Base-by-base conservation (phyloP, 176 grass and related monocot genomes). In the Musa beccarii region DNA sequence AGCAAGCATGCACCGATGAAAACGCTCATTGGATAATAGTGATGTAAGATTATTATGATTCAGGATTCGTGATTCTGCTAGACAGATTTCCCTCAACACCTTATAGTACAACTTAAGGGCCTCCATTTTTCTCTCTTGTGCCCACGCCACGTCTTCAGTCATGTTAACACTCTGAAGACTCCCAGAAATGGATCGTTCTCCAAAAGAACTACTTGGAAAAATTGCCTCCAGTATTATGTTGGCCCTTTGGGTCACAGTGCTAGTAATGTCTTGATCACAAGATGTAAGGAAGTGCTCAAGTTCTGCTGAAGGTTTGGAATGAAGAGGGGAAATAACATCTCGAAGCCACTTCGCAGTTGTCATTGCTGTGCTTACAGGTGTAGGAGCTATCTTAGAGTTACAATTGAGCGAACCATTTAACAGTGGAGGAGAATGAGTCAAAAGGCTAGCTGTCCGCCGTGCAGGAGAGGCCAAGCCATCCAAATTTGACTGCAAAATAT, bases 321-420 rank as follows among this genome's bases (percentile, higher is more conserved):
- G 82, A 72, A 91, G 87, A 54, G 80, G 85, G 83, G 85, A 98
- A 79, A 98, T 91, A 66, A 98, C 82, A 23, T 93, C 90, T 49
- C 86, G 86, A 78, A 98, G 86, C 90, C 94, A 98, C 82, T 93
- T 98, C 78, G 94, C 88, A 62, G 94, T 89, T 80, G 88, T 91
- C 94, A 98, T 98, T 22, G 94, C 94, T 56, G 90, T 87, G 68
- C 85, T 93, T 74, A 93, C 86, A 66, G 94, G 94, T 25, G 90
- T 98, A 69, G 83, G 88, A 81, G 83, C 53, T 70, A 85, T 77
- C 82, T 91, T 96, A 54, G 79, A 59, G 69, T 61, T 80, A 69
- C 6, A 76, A 57, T 88, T 51, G 79, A 72, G 84, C 80, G 79
- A 80, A 85, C 63, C 78, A 75, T 65, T 87, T 70, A 29, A 73